phyloP scores from a whole-genome alignment of 371 early-diverging fungal genomes.

The Lichtheimia ornata region DNA sequence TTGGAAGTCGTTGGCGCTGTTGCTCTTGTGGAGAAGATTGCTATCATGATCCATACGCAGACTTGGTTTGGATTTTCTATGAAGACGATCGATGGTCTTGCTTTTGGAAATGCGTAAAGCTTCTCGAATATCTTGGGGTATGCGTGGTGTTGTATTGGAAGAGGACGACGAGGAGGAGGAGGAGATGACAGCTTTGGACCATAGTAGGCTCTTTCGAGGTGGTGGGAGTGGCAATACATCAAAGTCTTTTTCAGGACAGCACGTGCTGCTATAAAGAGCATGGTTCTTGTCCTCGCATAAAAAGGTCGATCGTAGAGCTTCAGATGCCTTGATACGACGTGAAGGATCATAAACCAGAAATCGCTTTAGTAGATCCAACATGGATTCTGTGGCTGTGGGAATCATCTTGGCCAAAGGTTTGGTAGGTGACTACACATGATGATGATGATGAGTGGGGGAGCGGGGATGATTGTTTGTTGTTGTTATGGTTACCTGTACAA shows the following conservation, averaged over 20 bases:
- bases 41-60: background rate
- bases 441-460: background rate
- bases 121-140: constrained; percentile 14
- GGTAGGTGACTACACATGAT: constrained; percentile 38
- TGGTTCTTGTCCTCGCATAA: constrained; percentile 38
- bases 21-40: constrained; percentile 3
- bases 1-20: constrained; percentile 5
- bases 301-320: constrained; percentile 67
- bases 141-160: background rate
- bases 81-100: constrained; percentile 14
- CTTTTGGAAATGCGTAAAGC: constrained; percentile 10
- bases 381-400: constrained; percentile 60
- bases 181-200: constrained; percentile 4
- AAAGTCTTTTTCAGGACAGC: background rate
- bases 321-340: constrained; percentile 76
- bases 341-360: constrained; percentile 90
- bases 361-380: constrained; percentile 78
- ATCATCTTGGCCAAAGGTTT: constrained; percentile 63
- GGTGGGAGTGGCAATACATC: background rate
- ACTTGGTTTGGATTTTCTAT: constrained; percentile 6
- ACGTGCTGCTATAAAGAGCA: no score
- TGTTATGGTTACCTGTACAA: constrained; percentile 37
- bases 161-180: no score
- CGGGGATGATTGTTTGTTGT: constrained; percentile 15
- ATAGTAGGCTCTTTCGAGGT: constrained; percentile 9